Conservation (phyloP, 305 asterid species). For the Fraxinus albicans region DNA sequence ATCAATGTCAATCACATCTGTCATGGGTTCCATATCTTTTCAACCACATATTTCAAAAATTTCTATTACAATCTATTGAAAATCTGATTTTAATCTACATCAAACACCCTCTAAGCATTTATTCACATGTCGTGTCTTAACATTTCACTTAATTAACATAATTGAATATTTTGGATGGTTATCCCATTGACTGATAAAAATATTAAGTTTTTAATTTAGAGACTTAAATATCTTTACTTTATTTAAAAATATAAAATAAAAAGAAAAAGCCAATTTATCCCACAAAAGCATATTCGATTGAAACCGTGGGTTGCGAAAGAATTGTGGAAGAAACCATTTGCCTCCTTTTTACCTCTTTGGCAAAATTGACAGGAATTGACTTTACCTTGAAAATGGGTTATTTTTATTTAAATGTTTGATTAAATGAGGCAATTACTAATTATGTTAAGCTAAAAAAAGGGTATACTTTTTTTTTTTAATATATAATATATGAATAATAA, state of each 20-base stretch:
- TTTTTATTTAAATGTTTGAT: not conserved
- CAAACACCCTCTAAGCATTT: not conserved
- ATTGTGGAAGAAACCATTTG: not conserved
- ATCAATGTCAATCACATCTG: no score
- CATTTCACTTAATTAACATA: not conserved
- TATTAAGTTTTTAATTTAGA: no score
- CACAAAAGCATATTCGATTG: not conserved
- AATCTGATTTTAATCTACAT: no score
- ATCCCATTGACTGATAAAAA: not conserved
- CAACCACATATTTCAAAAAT: no score
- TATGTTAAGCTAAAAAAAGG: not conserved
- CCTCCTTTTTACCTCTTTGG: not conserved
- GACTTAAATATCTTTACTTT: not conserved
- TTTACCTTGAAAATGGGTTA: not conserved
- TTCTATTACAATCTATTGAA: no score
- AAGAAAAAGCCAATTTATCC: not conserved
- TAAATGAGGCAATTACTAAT: not conserved
- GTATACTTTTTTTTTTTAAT: no score
- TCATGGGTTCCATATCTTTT: no score
- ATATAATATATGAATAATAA: no score
- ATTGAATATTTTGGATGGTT: not conserved
- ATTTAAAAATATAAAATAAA: no score
- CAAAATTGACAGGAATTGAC: not conserved
- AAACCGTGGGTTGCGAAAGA: not conserved
- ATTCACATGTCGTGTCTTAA: not conserved